Evolutionary conservation across 2,329 filamentous ascomycete species (phyloP), one percentile per base, ranked within the genome.

Genomic region (Cladorrhinum sp.): DNA sequence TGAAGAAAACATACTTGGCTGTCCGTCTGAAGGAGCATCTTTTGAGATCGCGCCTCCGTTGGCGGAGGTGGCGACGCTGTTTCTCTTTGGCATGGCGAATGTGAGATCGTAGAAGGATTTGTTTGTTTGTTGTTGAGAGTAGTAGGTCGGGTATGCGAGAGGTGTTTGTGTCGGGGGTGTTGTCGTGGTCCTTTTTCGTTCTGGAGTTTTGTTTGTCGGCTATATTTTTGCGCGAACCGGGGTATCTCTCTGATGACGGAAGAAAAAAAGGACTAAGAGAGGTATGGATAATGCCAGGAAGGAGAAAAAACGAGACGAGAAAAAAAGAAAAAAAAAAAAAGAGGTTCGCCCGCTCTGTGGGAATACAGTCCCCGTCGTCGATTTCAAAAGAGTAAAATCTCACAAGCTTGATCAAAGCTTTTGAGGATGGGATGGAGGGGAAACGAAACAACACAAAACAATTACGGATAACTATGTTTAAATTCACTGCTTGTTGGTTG

Each of bases 31-130:
- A 36, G 24, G 58, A 51, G 70, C 57, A 20, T 62, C 64, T 28
- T 83, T 83, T 28, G 72, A 62, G 57, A 75, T 72, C 59, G 73
- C 74, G 72, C 12, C 36, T 42, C 80, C 81, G 71, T 80, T 81
- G 64, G 79, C 73, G 59, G 77, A 78, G 65, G 74, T 76, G 64
- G 72, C 74, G 72, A 8, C 9, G 23, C 78, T 78, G 63, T 76
- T 81, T 79, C 87, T 79, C 79, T 85, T 87, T 64, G 86, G 89
- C 87, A 90, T 90, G 70, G 49, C 74, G 20, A 36, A 36, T 18
- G 42, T 16, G 42, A 46, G 52, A 33, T 33, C n/a, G 30, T 42
- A 16, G 30, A 16, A 60, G 56, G 16, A 23, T 55, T 21, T 24
- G 18, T 33, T 36, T 10, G 26, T 21, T 20, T 48, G 42, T 33